Evolutionary conservation across 176 grass and related monocot species (phyloP).

Genomic region (Panicum miliaceum): DNA sequence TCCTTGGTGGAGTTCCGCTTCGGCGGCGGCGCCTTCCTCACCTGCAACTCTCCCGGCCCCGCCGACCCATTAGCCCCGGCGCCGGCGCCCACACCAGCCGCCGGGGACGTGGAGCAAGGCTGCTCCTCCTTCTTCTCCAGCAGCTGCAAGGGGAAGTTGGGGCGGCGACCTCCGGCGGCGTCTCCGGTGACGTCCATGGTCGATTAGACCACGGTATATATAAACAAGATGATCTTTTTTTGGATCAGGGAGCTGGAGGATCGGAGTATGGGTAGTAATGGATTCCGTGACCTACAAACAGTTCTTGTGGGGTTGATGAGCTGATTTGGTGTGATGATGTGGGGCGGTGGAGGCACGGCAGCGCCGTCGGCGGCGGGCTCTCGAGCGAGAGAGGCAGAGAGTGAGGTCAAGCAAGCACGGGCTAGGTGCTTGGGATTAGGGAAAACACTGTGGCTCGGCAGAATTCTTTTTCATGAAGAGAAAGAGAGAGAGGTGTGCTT

Average conservation of each 20-base stretch:
- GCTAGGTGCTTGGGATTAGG: constrained; percentile 37
- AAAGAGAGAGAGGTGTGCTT: constrained; percentile 11
- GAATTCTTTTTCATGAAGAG: constrained; percentile 21
- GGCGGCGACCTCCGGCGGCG: constrained; percentile 49
- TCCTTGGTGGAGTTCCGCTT: constrained; percentile 89
- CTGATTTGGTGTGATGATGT: constrained; percentile 43
- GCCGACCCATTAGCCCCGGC: constrained; percentile 31
- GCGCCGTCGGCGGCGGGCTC: constrained; percentile 26
- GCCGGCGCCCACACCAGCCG: constrained; percentile 30
- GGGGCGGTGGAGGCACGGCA: background rate
- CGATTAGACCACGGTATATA: constrained; percentile 39
- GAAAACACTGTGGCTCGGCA: constrained; percentile 24
- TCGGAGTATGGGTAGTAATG: constrained; percentile 4
- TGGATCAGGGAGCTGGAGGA: background rate
- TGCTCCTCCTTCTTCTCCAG: constrained; percentile 86
- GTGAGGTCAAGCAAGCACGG: constrained; percentile 39
- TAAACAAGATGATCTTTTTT: background rate
- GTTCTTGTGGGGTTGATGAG: constrained; percentile 45
- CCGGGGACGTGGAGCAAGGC: constrained; percentile 65
- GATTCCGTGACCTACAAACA: constrained; percentile 39
- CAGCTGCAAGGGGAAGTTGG: constrained; percentile 80
- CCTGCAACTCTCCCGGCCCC: constrained; percentile 45
- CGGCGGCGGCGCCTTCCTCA: constrained; percentile 48
- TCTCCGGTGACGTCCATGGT: constrained; percentile 48
- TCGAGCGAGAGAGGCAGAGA: constrained; percentile 28